Conservation (phyloP, 2,329 filamentous ascomycete species). For the Nothophoma quercina region DNA sequence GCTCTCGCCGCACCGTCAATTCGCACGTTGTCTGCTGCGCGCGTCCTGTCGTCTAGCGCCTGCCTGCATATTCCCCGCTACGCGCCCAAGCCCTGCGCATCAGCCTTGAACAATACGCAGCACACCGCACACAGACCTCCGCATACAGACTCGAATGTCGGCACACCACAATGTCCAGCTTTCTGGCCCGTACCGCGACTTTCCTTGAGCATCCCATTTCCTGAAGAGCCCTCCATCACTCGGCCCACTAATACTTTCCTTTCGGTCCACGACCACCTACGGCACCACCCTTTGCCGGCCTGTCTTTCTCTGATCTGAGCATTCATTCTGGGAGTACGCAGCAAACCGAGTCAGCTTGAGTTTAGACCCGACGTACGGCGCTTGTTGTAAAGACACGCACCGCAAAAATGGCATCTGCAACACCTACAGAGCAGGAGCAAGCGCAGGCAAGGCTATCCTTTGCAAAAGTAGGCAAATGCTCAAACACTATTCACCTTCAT, state of each 20-base stretch:
- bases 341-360: background rate
- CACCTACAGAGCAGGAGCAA: constrained; percentile 39
- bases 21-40: constrained; percentile 3
- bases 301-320: constrained; percentile 5
- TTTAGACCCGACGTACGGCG: background rate
- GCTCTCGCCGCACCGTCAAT: constrained; percentile 3
- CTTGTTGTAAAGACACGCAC: background rate
- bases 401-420: constrained; percentile 43
- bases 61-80: constrained; percentile 3
- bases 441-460: constrained; percentile 68
- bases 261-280: constrained; percentile 30
- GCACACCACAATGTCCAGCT: constrained; percentile 59
- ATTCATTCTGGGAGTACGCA: background rate
- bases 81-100: constrained; percentile 21
- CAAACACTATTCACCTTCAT: background rate
- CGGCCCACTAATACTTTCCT: constrained; percentile 40
- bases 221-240: constrained; percentile 45
- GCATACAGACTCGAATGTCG: constrained; percentile 51
- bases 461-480: constrained; percentile 71
- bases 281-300: background rate
- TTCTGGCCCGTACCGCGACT: constrained; percentile 55
- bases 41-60: background rate
- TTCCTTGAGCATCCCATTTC: constrained; percentile 62
- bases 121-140: constrained; percentile 13
- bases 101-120: constrained; percentile 11